phyloP scores from a whole-genome alignment of 352 stramenopile species.

The Phytophthora vignae region DNA sequence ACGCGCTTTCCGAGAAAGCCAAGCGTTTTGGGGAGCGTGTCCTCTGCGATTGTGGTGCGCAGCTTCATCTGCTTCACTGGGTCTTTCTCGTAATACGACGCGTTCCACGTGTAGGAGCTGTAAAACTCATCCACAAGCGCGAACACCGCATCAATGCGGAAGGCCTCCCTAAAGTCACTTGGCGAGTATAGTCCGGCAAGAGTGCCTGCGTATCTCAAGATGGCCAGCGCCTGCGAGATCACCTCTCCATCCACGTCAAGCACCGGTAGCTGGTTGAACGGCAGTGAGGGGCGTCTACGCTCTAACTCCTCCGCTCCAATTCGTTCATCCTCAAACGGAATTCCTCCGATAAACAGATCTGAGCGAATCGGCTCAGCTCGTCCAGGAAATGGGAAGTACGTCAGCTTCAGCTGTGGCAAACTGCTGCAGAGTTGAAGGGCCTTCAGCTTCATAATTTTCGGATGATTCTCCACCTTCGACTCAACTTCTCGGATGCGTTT shows the following conservation, averaged over 20 bases:
- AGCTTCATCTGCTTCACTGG: constrained; percentile 34
- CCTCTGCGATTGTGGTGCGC: constrained; percentile 26
- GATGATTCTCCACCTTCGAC: constrained; percentile 33
- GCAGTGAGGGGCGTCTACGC: constrained; percentile 38
- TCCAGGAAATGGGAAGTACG: constrained; percentile 61
- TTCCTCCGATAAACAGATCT: constrained; percentile 48
- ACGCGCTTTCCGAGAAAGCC: constrained; percentile 50
- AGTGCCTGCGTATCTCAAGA: constrained; percentile 71
- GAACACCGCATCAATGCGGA: constrained; percentile 57
- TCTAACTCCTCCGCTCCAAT: constrained; percentile 43
- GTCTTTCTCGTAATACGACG: constrained; percentile 42
- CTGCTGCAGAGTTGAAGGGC: not conserved
- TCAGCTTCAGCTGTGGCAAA: constrained; percentile 53
- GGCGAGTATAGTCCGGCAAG: constrained; percentile 52
- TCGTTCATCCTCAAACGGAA: constrained; percentile 67
- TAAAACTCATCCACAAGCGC: constrained; percentile 51
- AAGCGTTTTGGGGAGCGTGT: constrained; percentile 54
- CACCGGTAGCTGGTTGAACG: constrained; percentile 56
- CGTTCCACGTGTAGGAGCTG: constrained; percentile 40
- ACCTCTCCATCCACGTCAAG: constrained; percentile 49
- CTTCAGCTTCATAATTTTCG: constrained; percentile 32
- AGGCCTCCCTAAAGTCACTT: constrained; percentile 33
- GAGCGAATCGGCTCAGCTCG: constrained; percentile 63
- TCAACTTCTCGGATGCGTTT: constrained; percentile 1
- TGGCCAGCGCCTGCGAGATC: constrained; percentile 57